Evolutionary conservation across 2,329 filamentous ascomycete species (phyloP), one percentile per base, ranked within the genome.

Genomic region (Arthrinium phaeospermum): DNA sequence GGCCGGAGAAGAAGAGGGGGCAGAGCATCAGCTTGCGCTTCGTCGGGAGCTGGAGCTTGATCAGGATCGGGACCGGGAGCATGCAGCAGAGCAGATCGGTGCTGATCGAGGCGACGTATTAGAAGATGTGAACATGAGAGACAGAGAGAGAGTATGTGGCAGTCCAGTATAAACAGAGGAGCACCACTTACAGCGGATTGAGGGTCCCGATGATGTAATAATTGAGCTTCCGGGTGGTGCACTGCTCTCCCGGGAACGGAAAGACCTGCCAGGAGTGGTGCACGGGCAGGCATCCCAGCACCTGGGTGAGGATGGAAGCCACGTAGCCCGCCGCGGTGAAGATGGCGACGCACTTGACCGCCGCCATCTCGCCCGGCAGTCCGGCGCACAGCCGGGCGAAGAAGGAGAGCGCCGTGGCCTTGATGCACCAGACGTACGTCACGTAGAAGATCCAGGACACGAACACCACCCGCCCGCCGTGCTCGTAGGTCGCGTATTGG

Each of bases 171-270:
- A 4, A 4, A 13, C 4, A 27, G 13, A 24, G 12, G n/a, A 27
- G 19, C n/a, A 24, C 10, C 12, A 51, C 69, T n/a, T 71, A 71
- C 70, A 69, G 6, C 7, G 44, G 27, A 37, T 73, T 69, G 27
- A 73, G 69, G n/a, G 30, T 19, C 4, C 41, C 69, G n/a, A 73
- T 71, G 30, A 69, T 53, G 7, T 69, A 68, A 49, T 71, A 73
- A 41, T 73, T 73, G 61, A 47, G 37, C 22, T 71, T 73, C 16
- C 69, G 70, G 27, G 69, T 41, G 1, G 69, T 70, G 69, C 71
- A 73, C 30, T 73, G 24, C 16, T 73, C 71, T 47, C 71, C 71
- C 2, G 71, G 71, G 34, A 71, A 73, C 5, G 71, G 71, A 12
- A 53, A n/a, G 12, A 73, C 69, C 45, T 73, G 70, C 72, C 70